These are phyloP conservation scores for Metschnikowia drakensbergensis DNA, from an alignment of 805 yeast species.

Conservation along the genomic window DNA sequence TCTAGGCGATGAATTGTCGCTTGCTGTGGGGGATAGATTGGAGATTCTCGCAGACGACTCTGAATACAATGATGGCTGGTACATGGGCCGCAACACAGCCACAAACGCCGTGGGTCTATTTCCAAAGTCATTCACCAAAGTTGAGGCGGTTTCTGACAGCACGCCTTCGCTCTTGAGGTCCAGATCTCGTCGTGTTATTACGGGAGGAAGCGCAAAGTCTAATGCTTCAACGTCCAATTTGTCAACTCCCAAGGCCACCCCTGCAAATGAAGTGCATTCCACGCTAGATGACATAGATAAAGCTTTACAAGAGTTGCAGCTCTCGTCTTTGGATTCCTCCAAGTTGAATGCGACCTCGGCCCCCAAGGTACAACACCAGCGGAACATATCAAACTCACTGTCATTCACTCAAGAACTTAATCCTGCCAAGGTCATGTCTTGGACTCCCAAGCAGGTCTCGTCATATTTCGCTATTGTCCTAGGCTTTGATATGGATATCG, in stretches of 20 bases:
- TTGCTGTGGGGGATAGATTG: constrained; percentile 77
- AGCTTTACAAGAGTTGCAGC: constrained; percentile 61
- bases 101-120: constrained; percentile 80
- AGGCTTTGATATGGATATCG: constrained; percentile 72
- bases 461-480: constrained; percentile 62
- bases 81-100: constrained; percentile 73
- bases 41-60: constrained; percentile 90
- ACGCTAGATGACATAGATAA: constrained; percentile 68
- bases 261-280: constrained; percentile 8
- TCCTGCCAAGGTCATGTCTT: constrained; percentile 49
- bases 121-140: constrained; percentile 83
- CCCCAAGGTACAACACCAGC: not conserved
- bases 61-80: constrained; percentile 97
- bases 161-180: constrained; percentile 38
- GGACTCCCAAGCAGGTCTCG: constrained; percentile 88
- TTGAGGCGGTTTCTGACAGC: constrained; percentile 16
- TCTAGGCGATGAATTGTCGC: constrained; percentile 81
- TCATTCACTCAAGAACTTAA: constrained; percentile 30
- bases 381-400: constrained; percentile 11
- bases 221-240: constrained; percentile 8
- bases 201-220: constrained; percentile 10
- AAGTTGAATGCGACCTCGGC: not conserved
- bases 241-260: constrained; percentile 5
- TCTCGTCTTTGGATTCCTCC: constrained; percentile 16
- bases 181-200: constrained; percentile 50